phyloP scores from a whole-genome alignment of 768 basidiomycete genomes.

The Lactarius hatsudake region DNA sequence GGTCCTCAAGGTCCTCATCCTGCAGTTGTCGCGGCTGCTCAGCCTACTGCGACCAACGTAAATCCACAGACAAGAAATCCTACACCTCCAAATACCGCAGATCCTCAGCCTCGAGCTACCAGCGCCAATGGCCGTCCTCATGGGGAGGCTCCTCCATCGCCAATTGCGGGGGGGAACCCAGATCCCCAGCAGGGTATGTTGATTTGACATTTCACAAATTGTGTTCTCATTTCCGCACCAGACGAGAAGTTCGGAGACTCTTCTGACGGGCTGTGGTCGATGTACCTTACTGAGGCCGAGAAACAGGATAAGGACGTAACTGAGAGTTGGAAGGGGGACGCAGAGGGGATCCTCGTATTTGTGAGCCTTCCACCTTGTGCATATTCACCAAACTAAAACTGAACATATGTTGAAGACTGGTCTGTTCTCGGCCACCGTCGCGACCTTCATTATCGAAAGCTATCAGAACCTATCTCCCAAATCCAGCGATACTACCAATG shows the following conservation, averaged over 20 bases:
- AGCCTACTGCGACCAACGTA: background rate
- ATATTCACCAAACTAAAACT: no score
- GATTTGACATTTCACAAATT: background rate
- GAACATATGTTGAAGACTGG: no score
- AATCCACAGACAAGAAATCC: background rate
- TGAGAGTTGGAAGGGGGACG: slow-evolving; percentile 1
- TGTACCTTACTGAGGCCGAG: background rate
- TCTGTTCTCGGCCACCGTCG: no score
- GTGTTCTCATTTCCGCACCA: background rate
- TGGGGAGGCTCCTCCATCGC: background rate
- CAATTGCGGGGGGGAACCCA: background rate
- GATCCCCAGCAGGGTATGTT: background rate
- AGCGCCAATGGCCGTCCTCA: background rate
- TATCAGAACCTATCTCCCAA: no score
- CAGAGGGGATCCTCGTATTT: no score
- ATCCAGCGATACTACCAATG: no score
- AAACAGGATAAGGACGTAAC: slow-evolving; percentile 1
- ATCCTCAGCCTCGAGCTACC: background rate
- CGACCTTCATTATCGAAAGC: no score
- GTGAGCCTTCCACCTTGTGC: no score
- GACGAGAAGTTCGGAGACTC: background rate
- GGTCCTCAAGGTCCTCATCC: background rate
- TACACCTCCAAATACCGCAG: background rate
- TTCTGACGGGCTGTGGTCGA: background rate
- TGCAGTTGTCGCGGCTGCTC: background rate